phyloP scores from a whole-genome alignment of 2,329 filamentous ascomycete genomes.

The Talaromyces sp. region DNA sequence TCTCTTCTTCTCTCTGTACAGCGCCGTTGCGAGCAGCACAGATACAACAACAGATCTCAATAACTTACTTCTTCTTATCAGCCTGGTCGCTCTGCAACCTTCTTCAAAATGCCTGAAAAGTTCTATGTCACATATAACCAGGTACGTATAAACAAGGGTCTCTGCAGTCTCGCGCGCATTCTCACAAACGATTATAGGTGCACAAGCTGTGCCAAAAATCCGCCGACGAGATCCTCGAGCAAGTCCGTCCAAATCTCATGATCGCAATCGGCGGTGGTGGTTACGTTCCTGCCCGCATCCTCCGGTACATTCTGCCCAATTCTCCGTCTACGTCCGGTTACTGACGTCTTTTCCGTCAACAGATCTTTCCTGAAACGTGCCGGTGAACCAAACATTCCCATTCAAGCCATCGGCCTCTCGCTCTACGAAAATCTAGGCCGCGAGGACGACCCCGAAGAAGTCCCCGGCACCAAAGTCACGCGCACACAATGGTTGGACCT shows the following conservation, averaged over 20 bases:
- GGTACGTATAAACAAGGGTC: slow-evolving; percentile 51
- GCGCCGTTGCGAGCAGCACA: background rate
- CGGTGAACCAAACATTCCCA: slow-evolving; percentile 88
- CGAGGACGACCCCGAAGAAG: slow-evolving; percentile 62
- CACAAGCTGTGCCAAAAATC: slow-evolving; percentile 94
- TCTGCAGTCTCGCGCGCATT: background rate
- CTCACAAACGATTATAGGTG: slow-evolving; percentile 59
- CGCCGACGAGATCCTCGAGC: slow-evolving; percentile 73
- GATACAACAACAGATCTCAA: background rate
- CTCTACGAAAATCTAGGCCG: slow-evolving; percentile 82
- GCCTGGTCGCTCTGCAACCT: background rate
- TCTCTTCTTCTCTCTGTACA: background rate
- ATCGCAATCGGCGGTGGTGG: slow-evolving; percentile 97
- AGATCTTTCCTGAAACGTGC: slow-evolving; percentile 88
- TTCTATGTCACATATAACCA: slow-evolving; percentile 90
- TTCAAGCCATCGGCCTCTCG: slow-evolving; percentile 96
- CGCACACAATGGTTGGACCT: slow-evolving; percentile 98
- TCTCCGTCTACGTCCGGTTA: background rate
- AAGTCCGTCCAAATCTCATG: slow-evolving; percentile 91
- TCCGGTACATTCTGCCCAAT: slow-evolving; percentile 55
- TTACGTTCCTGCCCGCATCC: slow-evolving; percentile 93
- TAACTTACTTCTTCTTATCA: background rate
- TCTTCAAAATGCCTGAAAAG: slow-evolving; percentile 69
- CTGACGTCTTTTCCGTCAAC: background rate
- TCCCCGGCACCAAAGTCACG: slow-evolving; percentile 86